Percentiles rank a stretch among this genome's conserved stretches.
These are phyloP conservation scores for Diaporthe humulicola DNA, from an alignment of 2,329 filamentous ascomycete species.

Conservation along the genomic window DNA sequence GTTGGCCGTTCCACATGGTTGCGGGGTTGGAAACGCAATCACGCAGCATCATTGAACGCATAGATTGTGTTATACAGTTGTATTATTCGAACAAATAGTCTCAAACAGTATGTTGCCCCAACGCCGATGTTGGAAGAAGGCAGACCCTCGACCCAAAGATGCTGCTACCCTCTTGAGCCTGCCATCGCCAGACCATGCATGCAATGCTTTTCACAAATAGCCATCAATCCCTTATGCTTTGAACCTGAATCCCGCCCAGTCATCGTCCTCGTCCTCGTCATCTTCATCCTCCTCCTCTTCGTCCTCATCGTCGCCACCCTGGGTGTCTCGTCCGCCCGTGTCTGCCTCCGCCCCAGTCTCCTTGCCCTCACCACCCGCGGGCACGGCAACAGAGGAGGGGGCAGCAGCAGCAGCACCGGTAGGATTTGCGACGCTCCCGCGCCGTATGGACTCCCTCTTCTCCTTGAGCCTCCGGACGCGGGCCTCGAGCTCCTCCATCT, in stretches of 20 bases:
- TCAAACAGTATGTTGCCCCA: not conserved
- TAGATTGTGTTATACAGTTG: not conserved
- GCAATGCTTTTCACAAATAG: not conserved
- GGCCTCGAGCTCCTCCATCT: constrained; percentile 84
- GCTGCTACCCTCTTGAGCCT: not conserved
- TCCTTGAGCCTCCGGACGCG: constrained; percentile 78
- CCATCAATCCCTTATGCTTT: constrained; percentile 42
- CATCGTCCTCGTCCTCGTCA: constrained; percentile 62
- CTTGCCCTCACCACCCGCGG: not conserved
- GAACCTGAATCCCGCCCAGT: constrained; percentile 73
- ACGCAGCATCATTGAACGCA: not conserved
- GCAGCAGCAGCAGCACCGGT: constrained; percentile 36
- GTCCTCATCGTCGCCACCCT: constrained; percentile 52
- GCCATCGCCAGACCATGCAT: constrained; percentile 16
- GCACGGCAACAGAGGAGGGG: too few species aligned
- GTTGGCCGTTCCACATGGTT: not conserved
- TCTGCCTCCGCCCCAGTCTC: constrained; percentile 24
- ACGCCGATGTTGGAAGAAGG: constrained; percentile 11
- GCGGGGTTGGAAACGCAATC: not conserved
- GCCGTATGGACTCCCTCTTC: constrained; percentile 75
- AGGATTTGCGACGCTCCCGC: constrained; percentile 52
- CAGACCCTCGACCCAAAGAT: not conserved
- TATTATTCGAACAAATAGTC: not conserved
- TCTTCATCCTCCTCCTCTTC: constrained; percentile 56
- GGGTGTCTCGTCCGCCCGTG: constrained; percentile 43